Conservation (phyloP, 768 basidiomycete species). For the Lyophyllum decastes region DNA sequence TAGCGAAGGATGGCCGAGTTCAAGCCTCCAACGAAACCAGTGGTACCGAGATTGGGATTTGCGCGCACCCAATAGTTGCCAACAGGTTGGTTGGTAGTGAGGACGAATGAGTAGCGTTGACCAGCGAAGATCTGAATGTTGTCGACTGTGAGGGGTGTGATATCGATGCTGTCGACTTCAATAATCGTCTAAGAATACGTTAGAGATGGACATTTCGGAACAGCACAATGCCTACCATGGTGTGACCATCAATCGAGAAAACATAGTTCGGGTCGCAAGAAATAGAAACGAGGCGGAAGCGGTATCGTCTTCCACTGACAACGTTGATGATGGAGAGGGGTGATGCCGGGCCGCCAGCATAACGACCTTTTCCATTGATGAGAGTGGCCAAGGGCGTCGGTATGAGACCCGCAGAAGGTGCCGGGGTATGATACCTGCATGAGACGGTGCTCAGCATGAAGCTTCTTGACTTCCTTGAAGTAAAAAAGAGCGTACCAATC, state of each 20-base stretch:
- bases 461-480: background rate
- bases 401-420: too few relatives aligned
- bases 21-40: too few relatives aligned
- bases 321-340: constrained; percentile 44
- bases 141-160: constrained; percentile 35
- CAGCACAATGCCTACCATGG: constrained; percentile 13
- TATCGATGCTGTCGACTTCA: constrained; percentile 37
- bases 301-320: constrained; percentile 33
- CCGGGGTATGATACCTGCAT: constrained; percentile 32
- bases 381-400: too few relatives aligned
- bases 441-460: constrained; percentile 1
- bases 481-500: constrained; percentile 40
- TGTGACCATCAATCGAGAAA: constrained; percentile 28
- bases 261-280: too few relatives aligned
- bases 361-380: constrained; percentile 44
- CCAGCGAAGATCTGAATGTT: too few relatives aligned
- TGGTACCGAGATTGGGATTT: constrained; percentile 2
- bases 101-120: constrained; percentile 43
- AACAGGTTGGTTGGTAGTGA: constrained; percentile 37
- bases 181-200: constrained; percentile 25
- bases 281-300: constrained; percentile 44
- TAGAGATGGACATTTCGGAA: background rate
- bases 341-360: constrained; percentile 32
- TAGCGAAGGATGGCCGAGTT: constrained; percentile 48
- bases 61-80: constrained; percentile 44